These are phyloP conservation scores for Solanum habrochaites DNA, from an alignment of 257 asterid species.

Conservation along the genomic window DNA sequence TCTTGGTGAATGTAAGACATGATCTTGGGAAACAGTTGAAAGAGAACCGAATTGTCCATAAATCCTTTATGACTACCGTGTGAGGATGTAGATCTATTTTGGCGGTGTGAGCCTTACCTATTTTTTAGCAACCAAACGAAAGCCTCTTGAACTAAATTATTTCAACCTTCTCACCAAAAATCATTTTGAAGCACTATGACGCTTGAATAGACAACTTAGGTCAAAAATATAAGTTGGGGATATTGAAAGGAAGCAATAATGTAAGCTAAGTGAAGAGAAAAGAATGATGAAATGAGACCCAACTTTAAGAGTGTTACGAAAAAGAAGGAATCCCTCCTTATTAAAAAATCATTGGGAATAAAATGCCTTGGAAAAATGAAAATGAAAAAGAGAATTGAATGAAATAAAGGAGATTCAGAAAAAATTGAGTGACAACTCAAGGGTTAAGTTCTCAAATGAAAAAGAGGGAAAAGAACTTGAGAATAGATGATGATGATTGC, in stretches of 20 bases:
- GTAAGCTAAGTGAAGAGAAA: not conserved
- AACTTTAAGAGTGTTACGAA: no score
- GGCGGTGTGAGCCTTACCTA: not conserved
- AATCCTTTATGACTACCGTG: not conserved
- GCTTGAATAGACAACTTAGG: not conserved
- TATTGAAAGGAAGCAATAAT: not conserved
- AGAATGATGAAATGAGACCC: no score
- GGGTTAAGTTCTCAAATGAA: not conserved
- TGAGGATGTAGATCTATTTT: not conserved
- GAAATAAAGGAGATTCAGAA: not conserved
- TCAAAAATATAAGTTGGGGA: not conserved
- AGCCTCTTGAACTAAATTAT: not conserved
- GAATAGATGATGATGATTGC: not conserved
- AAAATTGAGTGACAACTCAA: not conserved
- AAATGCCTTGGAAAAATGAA: no score
- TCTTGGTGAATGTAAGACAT: not conserved
- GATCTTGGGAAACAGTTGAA: not conserved
- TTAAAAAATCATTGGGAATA: no score
- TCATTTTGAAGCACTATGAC: not conserved
- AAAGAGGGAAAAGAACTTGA: not conserved
- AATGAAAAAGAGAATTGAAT: not conserved
- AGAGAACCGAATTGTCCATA: not conserved
- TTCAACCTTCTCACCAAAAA: not conserved
- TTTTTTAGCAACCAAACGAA: not conserved
- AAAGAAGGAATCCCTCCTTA: no score